Conservation (phyloP, 169 alveolate genomes). For the Eimeria praecox region DNA sequence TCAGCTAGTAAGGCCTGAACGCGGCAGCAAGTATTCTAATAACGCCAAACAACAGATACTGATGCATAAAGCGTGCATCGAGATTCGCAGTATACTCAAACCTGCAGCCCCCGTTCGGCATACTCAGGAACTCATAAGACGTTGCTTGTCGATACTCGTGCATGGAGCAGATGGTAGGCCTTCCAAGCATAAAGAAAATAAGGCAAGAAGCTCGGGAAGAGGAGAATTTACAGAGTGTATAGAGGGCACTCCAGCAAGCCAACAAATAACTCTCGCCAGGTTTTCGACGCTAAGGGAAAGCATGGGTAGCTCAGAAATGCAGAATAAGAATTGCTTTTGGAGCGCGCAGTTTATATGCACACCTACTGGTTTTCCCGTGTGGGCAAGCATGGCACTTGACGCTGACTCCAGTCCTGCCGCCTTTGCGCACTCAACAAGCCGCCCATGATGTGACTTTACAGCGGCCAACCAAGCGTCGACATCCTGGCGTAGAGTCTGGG, state of each 20-base stretch:
- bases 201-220: conserved; percentile 14
- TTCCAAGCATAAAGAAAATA: conserved; percentile 2
- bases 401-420: conserved; percentile 14
- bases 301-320: conserved; percentile 22
- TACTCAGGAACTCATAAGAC: not conserved
- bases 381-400: not conserved
- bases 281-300: conserved; percentile 13
- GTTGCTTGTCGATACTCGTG: not conserved
- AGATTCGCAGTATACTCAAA: not conserved
- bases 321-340: not conserved
- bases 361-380: not conserved
- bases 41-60: not conserved
- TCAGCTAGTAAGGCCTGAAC: not conserved
- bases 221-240: not conserved
- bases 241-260: not conserved
- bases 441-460: not conserved
- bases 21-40: not conserved
- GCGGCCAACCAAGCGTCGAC: not conserved
- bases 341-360: not conserved
- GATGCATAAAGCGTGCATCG: not conserved
- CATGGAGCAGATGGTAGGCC: not conserved
- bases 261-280: not conserved
- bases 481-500: not conserved
- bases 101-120: not conserved
- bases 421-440: not conserved